Evolutionary conservation across 495 filamentous ascomycete species (phyloP).

Genomic region (Penicillium paxilli): DNA sequence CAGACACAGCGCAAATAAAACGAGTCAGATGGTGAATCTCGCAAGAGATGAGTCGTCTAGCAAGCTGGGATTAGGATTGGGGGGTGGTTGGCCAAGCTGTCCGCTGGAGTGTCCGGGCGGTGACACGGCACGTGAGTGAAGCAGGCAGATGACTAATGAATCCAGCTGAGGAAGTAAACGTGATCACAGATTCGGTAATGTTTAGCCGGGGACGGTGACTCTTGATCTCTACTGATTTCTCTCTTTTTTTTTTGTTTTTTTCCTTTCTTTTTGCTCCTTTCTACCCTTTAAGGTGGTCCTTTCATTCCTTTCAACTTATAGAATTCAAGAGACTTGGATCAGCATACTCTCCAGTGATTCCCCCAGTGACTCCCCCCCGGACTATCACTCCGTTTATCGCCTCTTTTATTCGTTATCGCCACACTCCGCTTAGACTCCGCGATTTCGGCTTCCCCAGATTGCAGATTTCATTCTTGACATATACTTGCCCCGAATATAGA

Average conservation of each 20-base stretch:
- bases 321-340: background rate
- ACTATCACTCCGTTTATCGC: conserved; percentile 10
- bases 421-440: conserved; percentile 9
- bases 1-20: conserved; percentile 10
- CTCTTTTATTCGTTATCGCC: conserved; percentile 18
- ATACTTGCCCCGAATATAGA: too few species aligned
- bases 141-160: background rate
- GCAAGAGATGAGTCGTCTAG: background rate
- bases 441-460: conserved; percentile 1
- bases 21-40: conserved; percentile 10
- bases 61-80: conserved; percentile 18
- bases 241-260: background rate
- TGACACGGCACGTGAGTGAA: conserved; percentile 27
- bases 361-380: background rate
- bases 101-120: conserved; percentile 27
- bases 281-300: background rate
- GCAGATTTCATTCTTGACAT: too few species aligned
- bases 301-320: background rate
- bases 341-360: background rate
- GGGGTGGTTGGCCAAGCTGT: conserved; percentile 30
- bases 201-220: too few species aligned
- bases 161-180: too few species aligned
- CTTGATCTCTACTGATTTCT: background rate
- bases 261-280: background rate
- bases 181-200: too few species aligned